These are phyloP conservation scores for Calycina marina DNA, from an alignment of 2,329 filamentous ascomycete species.

Conservation along the genomic window DNA sequence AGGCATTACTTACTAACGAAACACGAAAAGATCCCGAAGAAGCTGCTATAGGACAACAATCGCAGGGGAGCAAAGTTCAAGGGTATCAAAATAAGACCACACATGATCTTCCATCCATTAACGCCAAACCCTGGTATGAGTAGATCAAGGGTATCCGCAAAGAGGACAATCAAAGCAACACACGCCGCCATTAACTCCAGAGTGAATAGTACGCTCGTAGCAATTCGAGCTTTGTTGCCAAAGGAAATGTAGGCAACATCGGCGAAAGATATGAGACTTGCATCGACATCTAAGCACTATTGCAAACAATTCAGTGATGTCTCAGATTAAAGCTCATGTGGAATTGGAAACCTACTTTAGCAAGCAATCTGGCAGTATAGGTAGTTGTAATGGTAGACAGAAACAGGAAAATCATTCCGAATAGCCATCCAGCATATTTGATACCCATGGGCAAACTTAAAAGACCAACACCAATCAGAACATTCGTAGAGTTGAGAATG, in stretches of 20 bases:
- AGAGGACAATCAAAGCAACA: constrained; percentile 82
- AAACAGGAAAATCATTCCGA: constrained; percentile 61
- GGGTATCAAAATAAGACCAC: constrained; percentile 63
- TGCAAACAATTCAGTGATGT: not conserved
- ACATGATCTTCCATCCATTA: constrained; percentile 72
- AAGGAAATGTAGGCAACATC: constrained; percentile 88
- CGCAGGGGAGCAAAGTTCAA: constrained; percentile 75
- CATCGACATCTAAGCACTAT: constrained; percentile 69
- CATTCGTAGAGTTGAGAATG: constrained; percentile 76
- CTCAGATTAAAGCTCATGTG: not conserved
- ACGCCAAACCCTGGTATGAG: constrained; percentile 58
- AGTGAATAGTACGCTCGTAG: constrained; percentile 75
- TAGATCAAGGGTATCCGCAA: constrained; percentile 74
- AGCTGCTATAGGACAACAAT: constrained; percentile 75
- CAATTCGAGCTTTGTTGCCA: constrained; percentile 64
- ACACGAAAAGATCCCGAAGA: constrained; percentile 83
- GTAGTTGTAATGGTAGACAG: constrained; percentile 63
- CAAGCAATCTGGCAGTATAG: constrained; percentile 75
- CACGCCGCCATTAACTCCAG: constrained; percentile 78
- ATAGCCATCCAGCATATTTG: constrained; percentile 77
- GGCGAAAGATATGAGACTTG: constrained; percentile 80
- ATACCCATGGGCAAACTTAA: constrained; percentile 79
- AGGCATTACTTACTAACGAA: constrained; percentile 56
- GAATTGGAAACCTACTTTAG: constrained; percentile 37
- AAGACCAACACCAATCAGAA: constrained; percentile 79